These are phyloP conservation scores for barrel medic (Medicago truncatula) DNA, from an alignment of 306 rosid genomes.

Conservation along the genomic window DNA sequence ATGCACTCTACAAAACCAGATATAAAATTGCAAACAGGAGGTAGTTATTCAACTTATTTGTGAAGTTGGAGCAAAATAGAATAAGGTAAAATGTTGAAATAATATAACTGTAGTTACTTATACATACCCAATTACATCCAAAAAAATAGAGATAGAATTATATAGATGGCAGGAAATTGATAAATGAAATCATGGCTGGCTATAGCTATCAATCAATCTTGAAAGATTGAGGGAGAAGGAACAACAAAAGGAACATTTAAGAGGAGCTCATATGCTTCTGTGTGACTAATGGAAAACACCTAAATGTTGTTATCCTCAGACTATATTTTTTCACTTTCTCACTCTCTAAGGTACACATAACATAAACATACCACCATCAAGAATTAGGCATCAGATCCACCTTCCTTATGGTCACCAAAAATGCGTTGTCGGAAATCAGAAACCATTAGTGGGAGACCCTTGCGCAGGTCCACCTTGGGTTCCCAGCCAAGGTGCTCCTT, in stretches of 20 bases:
- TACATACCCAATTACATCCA: constrained; percentile 46
- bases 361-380: constrained; percentile 13
- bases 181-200: constrained; percentile 39
- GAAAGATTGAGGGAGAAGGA: constrained; percentile 34
- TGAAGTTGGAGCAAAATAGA: constrained; percentile 1
- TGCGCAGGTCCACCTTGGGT: constrained; percentile 84
- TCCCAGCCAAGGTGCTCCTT: constrained; percentile 92
- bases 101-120: constrained; percentile 43
- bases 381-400: constrained; percentile 51
- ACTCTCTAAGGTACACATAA: constrained; percentile 39
- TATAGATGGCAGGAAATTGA: constrained; percentile 39
- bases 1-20: constrained; percentile 3
- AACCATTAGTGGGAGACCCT: constrained; percentile 97
- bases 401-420: constrained; percentile 91
- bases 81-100: constrained; percentile 43
- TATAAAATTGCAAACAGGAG: constrained; percentile 2
- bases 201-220: constrained; percentile 36
- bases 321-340: constrained; percentile 38
- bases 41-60: background rate
- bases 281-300: constrained; percentile 38
- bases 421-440: constrained; percentile 89
- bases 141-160: constrained; percentile 41
- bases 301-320: constrained; percentile 34
- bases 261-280: constrained; percentile 22
- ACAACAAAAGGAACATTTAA: constrained; percentile 23